phyloP scores from a whole-genome alignment of 331 rosid species.

The Acacia pycnantha region DNA sequence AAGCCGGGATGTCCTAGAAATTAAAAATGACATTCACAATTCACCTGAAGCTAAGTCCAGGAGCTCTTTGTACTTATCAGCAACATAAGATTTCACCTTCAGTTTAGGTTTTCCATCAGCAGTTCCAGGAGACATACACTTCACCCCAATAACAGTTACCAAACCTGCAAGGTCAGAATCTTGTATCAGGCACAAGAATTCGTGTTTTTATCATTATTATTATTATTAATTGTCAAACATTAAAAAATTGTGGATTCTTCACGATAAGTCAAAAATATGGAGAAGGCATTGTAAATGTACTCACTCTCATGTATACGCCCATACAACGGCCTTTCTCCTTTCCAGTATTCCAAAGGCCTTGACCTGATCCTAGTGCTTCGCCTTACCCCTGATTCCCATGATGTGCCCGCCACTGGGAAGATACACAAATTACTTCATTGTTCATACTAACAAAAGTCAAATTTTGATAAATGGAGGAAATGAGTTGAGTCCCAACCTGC shows the following conservation, averaged over 20 bases:
- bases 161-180: constrained; percentile 40
- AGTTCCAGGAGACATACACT: constrained; percentile 52
- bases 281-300: constrained; percentile 21
- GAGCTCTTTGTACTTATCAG: constrained; percentile 44
- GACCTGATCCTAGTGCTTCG: constrained; percentile 62
- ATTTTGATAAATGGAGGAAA: constrained; percentile 9
- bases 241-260: background rate
- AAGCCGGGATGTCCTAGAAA: background rate
- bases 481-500: constrained; percentile 44
- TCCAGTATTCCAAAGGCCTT: constrained; percentile 70
- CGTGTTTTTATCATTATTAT: background rate
- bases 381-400: constrained; percentile 56
- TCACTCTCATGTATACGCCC: constrained; percentile 63
- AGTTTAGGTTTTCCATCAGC: constrained; percentile 36
- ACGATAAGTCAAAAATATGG: background rate
- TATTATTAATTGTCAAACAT: background rate
- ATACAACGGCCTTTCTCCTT: constrained; percentile 55
- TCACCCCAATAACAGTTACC: constrained; percentile 60
- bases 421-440: background rate
- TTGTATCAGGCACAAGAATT: background rate
- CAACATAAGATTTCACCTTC: constrained; percentile 51
- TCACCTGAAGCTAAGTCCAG: constrained; percentile 46
- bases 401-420: constrained; percentile 49
- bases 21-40: background rate
- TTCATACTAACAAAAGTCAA: background rate